phyloP scores from a whole-genome alignment of 2,329 filamentous ascomycete species.

The Plectosphaerella sp. region DNA sequence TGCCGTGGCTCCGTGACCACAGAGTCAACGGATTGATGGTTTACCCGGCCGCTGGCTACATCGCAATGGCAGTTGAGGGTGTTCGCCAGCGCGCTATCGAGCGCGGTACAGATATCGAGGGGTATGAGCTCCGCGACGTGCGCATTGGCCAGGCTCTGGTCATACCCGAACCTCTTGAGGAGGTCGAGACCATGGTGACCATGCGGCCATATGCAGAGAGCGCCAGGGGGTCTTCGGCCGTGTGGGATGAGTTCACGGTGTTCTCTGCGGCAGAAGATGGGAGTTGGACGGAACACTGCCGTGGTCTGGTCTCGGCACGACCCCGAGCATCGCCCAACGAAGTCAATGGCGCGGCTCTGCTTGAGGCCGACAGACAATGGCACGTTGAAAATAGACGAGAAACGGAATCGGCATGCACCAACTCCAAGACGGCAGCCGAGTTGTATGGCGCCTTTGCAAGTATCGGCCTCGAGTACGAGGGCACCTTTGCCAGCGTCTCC shows the following conservation, averaged over 20 bases:
- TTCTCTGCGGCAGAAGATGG: constrained; percentile 8
- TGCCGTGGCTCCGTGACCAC: constrained; percentile 43
- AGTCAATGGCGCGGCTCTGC: constrained; percentile 1
- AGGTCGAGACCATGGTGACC: constrained; percentile 9
- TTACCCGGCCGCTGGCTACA: constrained; percentile 29
- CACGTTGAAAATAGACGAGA: not conserved
- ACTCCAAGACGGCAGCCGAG: not conserved
- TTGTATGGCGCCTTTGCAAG: constrained; percentile 11
- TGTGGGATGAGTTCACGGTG: constrained; percentile 7
- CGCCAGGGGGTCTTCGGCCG: constrained; percentile 6
- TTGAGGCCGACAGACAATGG: not conserved
- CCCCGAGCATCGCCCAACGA: not conserved
- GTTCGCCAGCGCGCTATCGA: constrained; percentile 9
- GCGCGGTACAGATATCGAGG: constrained; percentile 5
- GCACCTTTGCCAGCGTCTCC: constrained; percentile 12
- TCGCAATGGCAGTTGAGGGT: constrained; percentile 21
- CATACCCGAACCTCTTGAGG: constrained; percentile 4
- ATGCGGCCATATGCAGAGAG: constrained; percentile 10
- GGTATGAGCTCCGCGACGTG: constrained; percentile 15
- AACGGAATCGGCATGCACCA: not conserved
- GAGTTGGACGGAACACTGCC: constrained; percentile 8
- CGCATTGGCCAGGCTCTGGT: constrained; percentile 12
- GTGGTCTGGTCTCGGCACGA: constrained; percentile 8
- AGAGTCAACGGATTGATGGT: constrained; percentile 37
- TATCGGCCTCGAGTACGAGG: constrained; percentile 12